Conservation (phyloP, 106 monocot species). For the Allium cepa region DNA sequence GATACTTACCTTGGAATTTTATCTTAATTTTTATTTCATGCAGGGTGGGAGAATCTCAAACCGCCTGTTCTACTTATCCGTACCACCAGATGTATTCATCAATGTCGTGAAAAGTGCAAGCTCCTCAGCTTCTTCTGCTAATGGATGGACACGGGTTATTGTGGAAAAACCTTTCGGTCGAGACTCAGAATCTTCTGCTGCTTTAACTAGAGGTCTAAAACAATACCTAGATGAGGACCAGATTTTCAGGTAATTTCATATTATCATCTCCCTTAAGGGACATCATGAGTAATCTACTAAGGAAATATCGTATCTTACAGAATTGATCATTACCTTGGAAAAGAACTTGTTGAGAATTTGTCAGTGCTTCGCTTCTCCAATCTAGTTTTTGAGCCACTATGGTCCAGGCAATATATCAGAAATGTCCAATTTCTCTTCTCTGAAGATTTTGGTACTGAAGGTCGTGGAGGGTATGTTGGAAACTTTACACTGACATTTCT, state of each 20-base stretch:
- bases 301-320: conserved; percentile 13
- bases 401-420: conserved; percentile 66
- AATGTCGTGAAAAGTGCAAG: conserved; percentile 58
- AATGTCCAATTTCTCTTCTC: conserved; percentile 69
- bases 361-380: conserved; percentile 68
- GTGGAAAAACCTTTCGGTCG: conserved; percentile 76
- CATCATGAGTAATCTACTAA: too few species aligned
- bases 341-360: conserved; percentile 63
- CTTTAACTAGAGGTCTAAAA: conserved; percentile 47
- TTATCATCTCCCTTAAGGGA: neutral
- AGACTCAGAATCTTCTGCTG: conserved; percentile 55
- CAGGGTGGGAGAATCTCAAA: conserved; percentile 51
- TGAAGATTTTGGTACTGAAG: conserved; percentile 72
- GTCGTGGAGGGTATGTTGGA: conserved; percentile 45
- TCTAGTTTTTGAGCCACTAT: conserved; percentile 62
- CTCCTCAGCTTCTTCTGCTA: conserved; percentile 45
- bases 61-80: conserved; percentile 55
- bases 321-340: conserved; percentile 63
- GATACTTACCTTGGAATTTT: too few species aligned
- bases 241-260: conserved; percentile 43
- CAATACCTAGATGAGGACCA: conserved; percentile 52
- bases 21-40: neutral
- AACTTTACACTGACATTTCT: too few species aligned
- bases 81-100: conserved; percentile 64
- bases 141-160: conserved; percentile 67